Percentiles rank a stretch among this genome's conserved stretches.
Evolutionary conservation across 768 basidiomycete genomes (phyloP).

Genomic region (Pholiota microspora): DNA sequence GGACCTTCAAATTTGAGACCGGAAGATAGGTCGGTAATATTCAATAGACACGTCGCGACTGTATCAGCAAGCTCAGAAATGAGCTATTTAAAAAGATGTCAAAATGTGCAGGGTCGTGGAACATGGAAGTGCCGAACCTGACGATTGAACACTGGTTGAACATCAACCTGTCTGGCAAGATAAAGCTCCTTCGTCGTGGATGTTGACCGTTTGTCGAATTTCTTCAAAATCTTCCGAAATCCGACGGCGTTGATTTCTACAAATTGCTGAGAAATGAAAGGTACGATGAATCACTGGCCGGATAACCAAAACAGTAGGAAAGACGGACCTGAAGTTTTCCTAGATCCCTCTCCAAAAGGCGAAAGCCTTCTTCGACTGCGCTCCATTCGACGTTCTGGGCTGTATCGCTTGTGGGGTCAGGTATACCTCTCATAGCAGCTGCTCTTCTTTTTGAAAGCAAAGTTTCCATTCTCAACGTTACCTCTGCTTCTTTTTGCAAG

Average conservation of each 20-base stretch:
- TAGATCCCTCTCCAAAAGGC: conserved; percentile 90
- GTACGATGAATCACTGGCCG: neutral
- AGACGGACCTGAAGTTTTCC: conserved; percentile 83
- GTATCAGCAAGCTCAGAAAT: conserved; percentile 95
- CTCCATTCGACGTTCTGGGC: conserved; percentile 83
- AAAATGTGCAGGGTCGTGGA: neutral
- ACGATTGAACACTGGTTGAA: conserved; percentile 97
- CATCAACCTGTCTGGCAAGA: conserved; percentile 93
- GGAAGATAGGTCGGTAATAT: conserved; percentile 72
- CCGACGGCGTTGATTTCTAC: conserved; percentile 97
- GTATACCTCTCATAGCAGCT: conserved; percentile 67
- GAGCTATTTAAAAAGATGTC: conserved; percentile 48
- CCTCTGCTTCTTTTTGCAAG: conserved; percentile 93
- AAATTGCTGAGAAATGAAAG: conserved; percentile 65
- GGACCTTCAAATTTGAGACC: conserved; percentile 79
- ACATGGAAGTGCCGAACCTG: conserved; percentile 52
- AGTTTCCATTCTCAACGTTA: conserved; percentile 88
- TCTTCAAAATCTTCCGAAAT: conserved; percentile 96
- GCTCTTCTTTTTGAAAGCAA: conserved; percentile 91
- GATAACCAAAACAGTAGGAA: neutral
- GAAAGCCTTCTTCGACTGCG: conserved; percentile 95
- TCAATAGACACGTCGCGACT: conserved; percentile 78
- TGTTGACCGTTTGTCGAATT: conserved; percentile 96
- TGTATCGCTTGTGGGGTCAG: conserved; percentile 62
- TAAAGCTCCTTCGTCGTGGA: conserved; percentile 97